Base-by-base conservation (phyloP, 2,329 filamentous ascomycete genomes). In the Torrubiellomyces zombiae region DNA sequence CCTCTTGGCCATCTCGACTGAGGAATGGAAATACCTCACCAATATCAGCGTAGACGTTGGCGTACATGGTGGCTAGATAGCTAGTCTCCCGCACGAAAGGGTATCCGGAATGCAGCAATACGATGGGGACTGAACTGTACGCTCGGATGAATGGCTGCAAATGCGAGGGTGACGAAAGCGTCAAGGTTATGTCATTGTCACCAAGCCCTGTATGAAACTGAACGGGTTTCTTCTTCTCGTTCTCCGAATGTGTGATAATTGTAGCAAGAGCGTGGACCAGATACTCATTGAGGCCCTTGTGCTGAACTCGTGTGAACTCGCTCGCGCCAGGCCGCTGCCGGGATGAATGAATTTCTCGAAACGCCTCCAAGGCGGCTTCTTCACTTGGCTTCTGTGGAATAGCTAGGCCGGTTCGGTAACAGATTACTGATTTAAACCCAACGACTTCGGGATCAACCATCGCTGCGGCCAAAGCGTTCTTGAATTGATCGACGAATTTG, bases 121-220 rank as follows among this genome's bases (percentile, higher is more conserved):
- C 75, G 27, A 91, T 74, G 1, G 77, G 74, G 0, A 86, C 67
- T 0, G 58, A 56, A 0, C 75, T 65, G 36, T 77, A 83, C 12
- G 61, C 53, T 19, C 71, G 63, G 35, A 89, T 80, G 29, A 91
- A 67, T 0, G 60, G 53, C 39, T 91, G 79, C 14, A 92, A 53
- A 37, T 78, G 72, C 1, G 78, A 67, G 1, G 82, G 80, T 20
- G 81, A 86, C 0, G 79, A 66, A 25, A 63, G 65, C 3, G 67
- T 53, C 14, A 91, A 54, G 4, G 59, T 65, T 25, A 89, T 75
- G 38, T 89, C 80, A 35, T 74, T 78, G 40, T 89, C 81, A 1
- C 81, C 80, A 0, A 89, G 58, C 0, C 80, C 80, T 0, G 79
- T 89, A 39, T 91, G 81, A 34, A 92, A 77, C 40, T 91, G 81